Evolutionary conservation across 768 basidiomycete species (phyloP), one percentile per base, ranked within the genome.

Genomic region (Daedaleopsis nitida): DNA sequence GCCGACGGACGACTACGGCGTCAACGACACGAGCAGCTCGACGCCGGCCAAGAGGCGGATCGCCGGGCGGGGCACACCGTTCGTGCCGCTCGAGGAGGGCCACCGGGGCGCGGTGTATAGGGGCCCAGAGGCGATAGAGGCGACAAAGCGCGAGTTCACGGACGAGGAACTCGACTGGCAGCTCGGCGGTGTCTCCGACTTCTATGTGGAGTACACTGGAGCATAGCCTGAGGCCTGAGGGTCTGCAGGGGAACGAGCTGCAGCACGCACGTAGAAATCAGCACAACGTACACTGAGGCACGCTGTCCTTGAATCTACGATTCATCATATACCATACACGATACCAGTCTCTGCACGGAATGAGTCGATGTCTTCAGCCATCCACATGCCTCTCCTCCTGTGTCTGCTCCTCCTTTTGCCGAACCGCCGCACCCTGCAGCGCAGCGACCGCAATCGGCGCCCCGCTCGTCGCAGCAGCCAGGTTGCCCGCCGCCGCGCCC

Each of bases 401-500:
- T 10, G 12, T 23, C 51, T 64, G 62, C 60, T 64, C 53, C 58
- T 58, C 62, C 13, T 48, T 32, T 38, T 66, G 62, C 51, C 58
- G 23, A n/a, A 34, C 60, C 27, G 66, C 66, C 17, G 66, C 67
- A 23, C 69, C 69, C 55, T 65, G 59, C 34, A 68, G 35, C 2
- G 65, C 69, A 27, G 53, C 59, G 38, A 54, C 50, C 13, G 59
- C 64, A 12, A 67, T 12, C 5, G 62, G 58, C 2, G 63, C 65
- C 10, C 62, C 69, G 34, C 59, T 66, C 32, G 58, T 63, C 37
- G 57, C 62, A 27, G 64, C 49, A 19, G 63, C 60, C 42, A 60
- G 61, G 39, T 66, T 58, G 2, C 60, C 66, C 11, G 59, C 58
- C 35, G 60, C 64, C 17, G 63, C 61, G 27, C 65, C 50, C 23